phyloP scores from a whole-genome alignment of 1,284 basidiomycete genomes.

The Volvariella volvacea region DNA sequence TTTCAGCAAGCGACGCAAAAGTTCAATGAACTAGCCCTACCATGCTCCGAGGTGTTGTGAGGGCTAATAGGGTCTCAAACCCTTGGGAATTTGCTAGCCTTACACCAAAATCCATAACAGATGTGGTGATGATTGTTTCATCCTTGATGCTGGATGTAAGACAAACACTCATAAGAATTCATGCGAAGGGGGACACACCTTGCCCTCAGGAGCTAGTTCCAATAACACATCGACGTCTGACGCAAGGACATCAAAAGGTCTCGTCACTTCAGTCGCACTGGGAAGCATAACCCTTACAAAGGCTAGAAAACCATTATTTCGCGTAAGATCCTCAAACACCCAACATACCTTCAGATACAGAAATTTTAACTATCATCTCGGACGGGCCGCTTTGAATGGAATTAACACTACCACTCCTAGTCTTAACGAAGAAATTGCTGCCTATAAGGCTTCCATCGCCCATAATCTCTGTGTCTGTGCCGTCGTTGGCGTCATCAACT shows the following conservation, averaged over 20 bases:
- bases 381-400: slow-evolving; percentile 23
- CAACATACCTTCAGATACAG: slow-evolving; percentile 50
- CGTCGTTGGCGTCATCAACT: slow-evolving; percentile 15
- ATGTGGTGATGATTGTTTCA: slow-evolving; percentile 61
- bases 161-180: not conserved
- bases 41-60: slow-evolving; percentile 45
- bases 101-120: slow-evolving; percentile 56
- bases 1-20: no score
- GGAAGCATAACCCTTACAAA: slow-evolving; percentile 28
- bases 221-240: slow-evolving; percentile 61
- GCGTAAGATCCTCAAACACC: not conserved
- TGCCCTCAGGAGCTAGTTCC: slow-evolving; percentile 64
- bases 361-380: slow-evolving; percentile 47
- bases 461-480: slow-evolving; percentile 32
- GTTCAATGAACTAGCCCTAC: no score
- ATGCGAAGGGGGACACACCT: slow-evolving; percentile 34
- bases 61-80: slow-evolving; percentile 36
- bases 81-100: slow-evolving; percentile 35
- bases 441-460: slow-evolving; percentile 72
- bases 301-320: slow-evolving; percentile 17
- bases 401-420: slow-evolving; percentile 39
- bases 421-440: slow-evolving; percentile 72
- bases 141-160: slow-evolving; percentile 38
- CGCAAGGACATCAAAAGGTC: slow-evolving; percentile 52
- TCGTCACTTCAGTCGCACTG: slow-evolving; percentile 14